phyloP scores from a whole-genome alignment of 2,329 filamentous ascomycete species.

The Thelonectria rubi region DNA sequence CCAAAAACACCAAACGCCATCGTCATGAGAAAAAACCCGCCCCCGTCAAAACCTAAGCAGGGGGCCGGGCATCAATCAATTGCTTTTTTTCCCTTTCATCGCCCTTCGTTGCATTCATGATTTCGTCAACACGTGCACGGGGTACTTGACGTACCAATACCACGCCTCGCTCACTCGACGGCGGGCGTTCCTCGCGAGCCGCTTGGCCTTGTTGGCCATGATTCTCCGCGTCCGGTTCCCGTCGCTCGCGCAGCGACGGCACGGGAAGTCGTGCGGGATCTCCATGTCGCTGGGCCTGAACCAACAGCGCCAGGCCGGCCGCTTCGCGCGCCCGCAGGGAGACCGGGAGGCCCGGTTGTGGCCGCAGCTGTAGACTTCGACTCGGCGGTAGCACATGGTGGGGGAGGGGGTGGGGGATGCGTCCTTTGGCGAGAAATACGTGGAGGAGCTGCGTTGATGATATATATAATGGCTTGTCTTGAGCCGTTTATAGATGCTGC shows the following conservation, averaged over 20 bases:
- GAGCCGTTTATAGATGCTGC: background rate
- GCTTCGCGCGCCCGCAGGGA: constrained; percentile 33
- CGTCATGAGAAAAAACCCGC: background rate
- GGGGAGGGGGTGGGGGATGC: background rate
- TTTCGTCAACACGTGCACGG: background rate
- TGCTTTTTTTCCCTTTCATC: no score
- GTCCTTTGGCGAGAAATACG: background rate
- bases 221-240: background rate
- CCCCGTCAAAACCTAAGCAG: background rate
- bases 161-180: constrained; percentile 8
- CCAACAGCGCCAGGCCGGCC: constrained; percentile 4
- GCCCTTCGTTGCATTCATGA: background rate
- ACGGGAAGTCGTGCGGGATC: background rate
- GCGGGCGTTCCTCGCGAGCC: background rate
- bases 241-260: constrained; percentile 5
- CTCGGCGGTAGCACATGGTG: constrained; percentile 19
- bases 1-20: background rate
- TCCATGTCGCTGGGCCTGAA: constrained; percentile 5
- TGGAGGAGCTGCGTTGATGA: background rate
- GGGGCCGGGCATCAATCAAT: no score
- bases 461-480: background rate
- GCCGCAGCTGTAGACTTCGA: constrained; percentile 38
- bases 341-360: constrained; percentile 42
- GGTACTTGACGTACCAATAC: constrained; percentile 4
- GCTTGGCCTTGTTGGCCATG: background rate